These are phyloP conservation scores for Capniomyces stellatus DNA, from an alignment of 371 early-diverging fungal species.

Conservation along the genomic window DNA sequence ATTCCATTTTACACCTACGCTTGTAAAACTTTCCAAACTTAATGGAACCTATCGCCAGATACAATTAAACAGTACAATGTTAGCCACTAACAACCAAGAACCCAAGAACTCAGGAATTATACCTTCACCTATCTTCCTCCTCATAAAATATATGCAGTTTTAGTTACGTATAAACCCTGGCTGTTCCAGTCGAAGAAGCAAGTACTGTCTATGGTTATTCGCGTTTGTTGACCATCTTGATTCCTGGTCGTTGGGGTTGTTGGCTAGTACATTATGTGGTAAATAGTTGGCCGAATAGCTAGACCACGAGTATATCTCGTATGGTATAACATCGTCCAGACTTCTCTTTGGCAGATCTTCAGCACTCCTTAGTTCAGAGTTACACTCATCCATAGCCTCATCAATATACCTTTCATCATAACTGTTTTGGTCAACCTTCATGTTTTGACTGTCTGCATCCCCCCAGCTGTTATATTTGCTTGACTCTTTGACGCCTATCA, in stretches of 20 bases:
- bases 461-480: too few species aligned
- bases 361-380: too few species aligned
- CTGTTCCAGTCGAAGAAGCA: constrained; percentile 36
- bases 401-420: too few species aligned
- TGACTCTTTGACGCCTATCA: too few species aligned
- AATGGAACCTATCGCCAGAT: constrained; percentile 41
- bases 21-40: constrained; percentile 93
- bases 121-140: too few species aligned
- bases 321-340: constrained; percentile 17
- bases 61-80: neutral
- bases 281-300: constrained; percentile 38
- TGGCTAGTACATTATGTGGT: constrained; percentile 37
- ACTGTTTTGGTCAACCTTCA: too few species aligned
- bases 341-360: neutral
- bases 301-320: constrained; percentile 29
- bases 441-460: too few species aligned
- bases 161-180: constrained; percentile 33
- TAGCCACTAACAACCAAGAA: neutral
- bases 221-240: constrained; percentile 45
- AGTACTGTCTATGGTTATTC: constrained; percentile 45
- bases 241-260: constrained; percentile 37
- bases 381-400: too few species aligned
- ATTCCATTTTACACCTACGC: constrained; percentile 34
- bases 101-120: too few species aligned
- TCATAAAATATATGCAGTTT: neutral